phyloP scores from a whole-genome alignment of 2,329 filamentous ascomycete species.

The Colletotrichum zoysiae region DNA sequence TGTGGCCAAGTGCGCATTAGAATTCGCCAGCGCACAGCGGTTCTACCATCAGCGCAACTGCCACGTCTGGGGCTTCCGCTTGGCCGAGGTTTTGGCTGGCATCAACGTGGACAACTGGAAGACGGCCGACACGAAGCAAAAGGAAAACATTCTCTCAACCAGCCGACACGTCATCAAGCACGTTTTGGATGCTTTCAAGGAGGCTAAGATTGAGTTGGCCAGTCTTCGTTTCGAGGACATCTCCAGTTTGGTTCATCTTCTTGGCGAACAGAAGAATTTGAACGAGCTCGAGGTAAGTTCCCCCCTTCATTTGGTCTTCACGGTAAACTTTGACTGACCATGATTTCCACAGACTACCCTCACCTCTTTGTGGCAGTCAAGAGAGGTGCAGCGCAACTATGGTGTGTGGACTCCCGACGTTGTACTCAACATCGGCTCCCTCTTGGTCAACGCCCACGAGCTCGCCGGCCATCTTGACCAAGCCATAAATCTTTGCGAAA shows the following conservation, averaged over 20 bases:
- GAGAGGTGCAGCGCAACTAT: slow-evolving; percentile 49
- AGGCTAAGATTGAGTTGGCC: slow-evolving; percentile 58
- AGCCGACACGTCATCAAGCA: slow-evolving; percentile 29
- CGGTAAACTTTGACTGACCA: slow-evolving; percentile 7
- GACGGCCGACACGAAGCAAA: slow-evolving; percentile 48
- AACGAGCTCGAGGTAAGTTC: slow-evolving; percentile 55
- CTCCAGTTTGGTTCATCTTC: slow-evolving; percentile 58
- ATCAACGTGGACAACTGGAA: slow-evolving; percentile 48
- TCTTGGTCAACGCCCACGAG: slow-evolving; percentile 51
- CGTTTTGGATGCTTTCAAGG: slow-evolving; percentile 57
- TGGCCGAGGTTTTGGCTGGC: slow-evolving; percentile 59
- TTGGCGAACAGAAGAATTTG: slow-evolving; percentile 62
- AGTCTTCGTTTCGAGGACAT: slow-evolving; percentile 59
- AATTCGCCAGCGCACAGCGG: slow-evolving; percentile 56
- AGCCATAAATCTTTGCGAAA: slow-evolving; percentile 49
- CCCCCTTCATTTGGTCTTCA: accelerated
- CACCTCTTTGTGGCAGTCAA: slow-evolving; percentile 50
- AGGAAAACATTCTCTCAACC: slow-evolving; percentile 44
- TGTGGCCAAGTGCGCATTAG: slow-evolving; percentile 58
- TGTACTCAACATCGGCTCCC: slow-evolving; percentile 48
- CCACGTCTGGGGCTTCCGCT: slow-evolving; percentile 59
- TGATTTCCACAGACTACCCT: slow-evolving; percentile 43
- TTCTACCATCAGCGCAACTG: slow-evolving; percentile 55
- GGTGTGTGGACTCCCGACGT: slow-evolving; percentile 46
- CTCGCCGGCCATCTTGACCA: slow-evolving; percentile 46